Evolutionary conservation across 805 yeast genomes (phyloP), one percentile per base, ranked within the genome.

Genomic region (Saccharomycopsis sp.): DNA sequence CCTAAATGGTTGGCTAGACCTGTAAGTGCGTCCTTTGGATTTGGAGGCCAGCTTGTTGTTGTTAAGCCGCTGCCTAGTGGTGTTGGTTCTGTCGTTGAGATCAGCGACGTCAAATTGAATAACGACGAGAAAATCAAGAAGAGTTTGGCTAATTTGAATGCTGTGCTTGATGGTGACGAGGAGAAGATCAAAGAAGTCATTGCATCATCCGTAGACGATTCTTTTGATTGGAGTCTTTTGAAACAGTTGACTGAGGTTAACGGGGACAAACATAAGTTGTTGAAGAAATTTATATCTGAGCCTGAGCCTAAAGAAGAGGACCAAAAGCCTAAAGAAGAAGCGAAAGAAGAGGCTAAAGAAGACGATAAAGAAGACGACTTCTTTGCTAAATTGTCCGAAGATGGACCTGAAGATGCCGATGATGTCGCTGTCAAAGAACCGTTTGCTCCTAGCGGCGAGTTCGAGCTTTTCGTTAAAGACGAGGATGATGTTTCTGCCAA

Each of bases 1-100:
- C 99, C 99, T 54, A 72, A 76, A 60, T 94, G 99, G 99, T 80
- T 89, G 61, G 81, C 82, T 62, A 78, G 86, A 64, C 90, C 90
- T 12, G 77, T 81, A 3, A 78, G 86, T 54, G 97, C 86, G 14
- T 75, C 83, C 1, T 94, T 96, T 78, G 98, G 96, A 0, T 93
- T 58, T 73, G 99, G 99, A 61, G 96, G 97, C 56, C 90, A 89
- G 73, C 70, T 94, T 47, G 92, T 87, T 2, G 70, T 77, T 12
- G 83, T 86, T 34, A 66, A 70, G 29, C 44, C 61, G 17, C 65
- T 62, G 2, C 66, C 73, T 9, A 77, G 75, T 55, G 73, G 70
- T 14, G 63, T 70, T 24, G 69, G 64, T 2, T 70, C 74, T 17
- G 74, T 59, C 3, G 67, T 62, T 5, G 64, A 56, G 24, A 62